These are phyloP conservation scores for Ophiocordyceps camponoti-floridani DNA, from an alignment of 2,329 filamentous ascomycete species.

Conservation along the genomic window DNA sequence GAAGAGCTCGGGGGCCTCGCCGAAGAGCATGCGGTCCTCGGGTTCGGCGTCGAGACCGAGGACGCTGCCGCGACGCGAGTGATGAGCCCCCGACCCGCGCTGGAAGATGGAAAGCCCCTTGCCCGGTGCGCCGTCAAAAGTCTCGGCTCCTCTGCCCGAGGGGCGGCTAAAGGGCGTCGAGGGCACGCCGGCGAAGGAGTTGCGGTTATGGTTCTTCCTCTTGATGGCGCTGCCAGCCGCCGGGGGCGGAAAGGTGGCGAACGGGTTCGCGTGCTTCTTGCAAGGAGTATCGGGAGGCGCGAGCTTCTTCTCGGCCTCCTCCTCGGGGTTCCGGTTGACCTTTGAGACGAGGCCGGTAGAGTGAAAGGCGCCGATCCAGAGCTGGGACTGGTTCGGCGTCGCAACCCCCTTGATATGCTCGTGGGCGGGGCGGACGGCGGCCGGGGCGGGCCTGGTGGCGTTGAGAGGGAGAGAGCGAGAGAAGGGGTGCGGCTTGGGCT, in stretches of 20 bases:
- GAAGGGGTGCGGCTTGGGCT: constrained; percentile 15
- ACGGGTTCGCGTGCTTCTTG: constrained; percentile 60
- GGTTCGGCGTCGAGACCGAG: constrained; percentile 51
- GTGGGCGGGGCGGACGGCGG: constrained; percentile 8
- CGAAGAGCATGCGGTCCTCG: constrained; percentile 43
- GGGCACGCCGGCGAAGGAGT: constrained; percentile 56
- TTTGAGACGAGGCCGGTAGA: constrained; percentile 93
- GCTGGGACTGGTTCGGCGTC: constrained; percentile 33
- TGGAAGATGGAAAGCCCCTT: constrained; percentile 50
- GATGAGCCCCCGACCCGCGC: constrained; percentile 28
- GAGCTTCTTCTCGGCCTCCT: constrained; percentile 39
- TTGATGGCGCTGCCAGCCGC: constrained; percentile 43
- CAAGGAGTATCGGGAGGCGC: constrained; percentile 89
- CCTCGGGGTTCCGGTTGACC: constrained; percentile 69
- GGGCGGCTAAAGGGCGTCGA: constrained; percentile 63
- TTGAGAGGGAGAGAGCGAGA: constrained; percentile 20
- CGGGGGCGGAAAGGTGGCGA: constrained; percentile 46
- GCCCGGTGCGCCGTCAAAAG: constrained; percentile 35
- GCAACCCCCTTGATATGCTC: constrained; percentile 14
- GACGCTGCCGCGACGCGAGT: constrained; percentile 47
- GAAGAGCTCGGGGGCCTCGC: constrained; percentile 11
- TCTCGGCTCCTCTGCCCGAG: constrained; percentile 24
- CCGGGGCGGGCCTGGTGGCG: constrained; percentile 14
- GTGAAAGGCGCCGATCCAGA: constrained; percentile 71
- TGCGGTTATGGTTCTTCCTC: constrained; percentile 41